Evolutionary conservation across 495 filamentous ascomycete genomes (phyloP), one percentile per base, ranked within the genome.

Genomic region (Penicillium atrosanguineum): DNA sequence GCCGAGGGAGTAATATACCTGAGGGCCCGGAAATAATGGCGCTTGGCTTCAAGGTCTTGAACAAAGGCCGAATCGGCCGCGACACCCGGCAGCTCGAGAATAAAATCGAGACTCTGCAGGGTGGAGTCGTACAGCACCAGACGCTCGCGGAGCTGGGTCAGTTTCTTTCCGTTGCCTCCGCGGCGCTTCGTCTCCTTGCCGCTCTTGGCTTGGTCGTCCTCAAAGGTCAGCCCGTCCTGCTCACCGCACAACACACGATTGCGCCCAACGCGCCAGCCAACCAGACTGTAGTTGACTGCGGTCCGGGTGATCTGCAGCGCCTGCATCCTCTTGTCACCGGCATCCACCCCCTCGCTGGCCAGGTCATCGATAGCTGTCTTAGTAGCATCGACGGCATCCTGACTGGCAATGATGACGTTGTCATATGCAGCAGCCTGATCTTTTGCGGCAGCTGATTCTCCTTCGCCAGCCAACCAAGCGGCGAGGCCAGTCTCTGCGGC

Each of bases 111-210:
- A 69, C 89, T 96, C 60, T 86, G 87, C 12, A 99, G 68, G 5
- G 86, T 96, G 21, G 90, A 89, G 62, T 97, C 91, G 66, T 97
- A 97, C n/a, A 97, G 77, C 2, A 89, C 91, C 12, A 91, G 87
- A 57, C 89, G 85, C 64, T 97, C 95, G 62, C 90, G 89, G 16
- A 99, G 74, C 53, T 85, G 84, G 12, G 86, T 84, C 45, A 96
- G 70, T 61, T 90, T 91, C 56, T 82, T 81, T 25, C 83, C 80
- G 34, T 70, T 84, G 15, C 80, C 77, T 59, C 85, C 80, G 45
- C 79, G 78, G 52, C 87, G 84, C 61, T 86, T 82, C 37, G 78
- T 75, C 46, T 69, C 70, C 59, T 79, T 81, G 36, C 68, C 65
- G 46, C 64, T 63, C 53, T 77, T 75, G 4, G 70, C 67, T 45